Conservation (phyloP, 306 rosid species). For the Quercus mongolica region DNA sequence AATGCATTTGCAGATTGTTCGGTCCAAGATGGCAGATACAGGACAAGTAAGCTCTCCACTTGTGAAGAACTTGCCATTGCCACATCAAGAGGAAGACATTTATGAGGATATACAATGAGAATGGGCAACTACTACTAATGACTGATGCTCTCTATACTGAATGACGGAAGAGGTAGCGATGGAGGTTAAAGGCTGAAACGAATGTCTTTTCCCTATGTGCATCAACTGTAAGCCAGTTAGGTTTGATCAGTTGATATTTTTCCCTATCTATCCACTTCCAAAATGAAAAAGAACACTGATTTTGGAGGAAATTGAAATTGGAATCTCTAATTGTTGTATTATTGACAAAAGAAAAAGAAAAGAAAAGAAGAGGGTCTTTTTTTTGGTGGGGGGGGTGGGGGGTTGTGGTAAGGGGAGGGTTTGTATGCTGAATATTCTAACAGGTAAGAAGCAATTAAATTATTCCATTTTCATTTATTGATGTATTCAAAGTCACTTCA, state of each 20-base stretch:
- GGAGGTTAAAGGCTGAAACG: neutral
- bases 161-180: neutral
- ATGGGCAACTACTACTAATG: neutral
- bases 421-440: neutral
- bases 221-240: neutral
- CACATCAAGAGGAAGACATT: slow-evolving; percentile 39
- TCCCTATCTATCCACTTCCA: neutral
- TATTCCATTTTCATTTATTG: neutral
- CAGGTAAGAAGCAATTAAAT: neutral
- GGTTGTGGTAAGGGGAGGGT: neutral
- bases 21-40: slow-evolving; percentile 54
- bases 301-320: neutral
- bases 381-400: neutral
- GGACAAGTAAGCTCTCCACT: slow-evolving; percentile 44
- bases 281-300: neutral
- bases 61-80: slow-evolving; percentile 31
- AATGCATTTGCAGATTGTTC: slow-evolving; percentile 59
- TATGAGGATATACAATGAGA: slow-evolving; percentile 47
- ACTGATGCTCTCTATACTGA: neutral
- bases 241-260: neutral
- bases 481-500: neutral
- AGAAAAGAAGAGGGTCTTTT: neutral
- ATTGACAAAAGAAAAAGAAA: too few species aligned
- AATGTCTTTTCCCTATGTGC: neutral
- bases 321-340: neutral